Conservation (phyloP, 305 asterid genomes). For the Fraxinus albicans region DNA sequence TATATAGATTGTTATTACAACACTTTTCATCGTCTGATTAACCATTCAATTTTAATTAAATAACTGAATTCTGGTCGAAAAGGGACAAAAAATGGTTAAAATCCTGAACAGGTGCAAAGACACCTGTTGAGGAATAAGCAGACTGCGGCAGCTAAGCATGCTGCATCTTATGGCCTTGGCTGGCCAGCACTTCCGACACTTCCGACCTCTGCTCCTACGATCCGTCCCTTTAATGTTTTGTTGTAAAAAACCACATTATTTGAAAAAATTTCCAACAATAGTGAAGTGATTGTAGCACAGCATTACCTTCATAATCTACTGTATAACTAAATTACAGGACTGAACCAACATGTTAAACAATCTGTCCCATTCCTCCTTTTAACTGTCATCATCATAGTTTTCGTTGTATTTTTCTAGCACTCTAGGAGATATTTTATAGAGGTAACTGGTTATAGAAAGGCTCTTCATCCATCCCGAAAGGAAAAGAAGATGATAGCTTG, state of each 20-base stretch:
- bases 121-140: neutral
- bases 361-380: too few relatives aligned
- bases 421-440: too few relatives aligned
- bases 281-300: neutral
- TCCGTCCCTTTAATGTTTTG: neutral
- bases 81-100: neutral
- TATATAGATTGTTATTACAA: neutral
- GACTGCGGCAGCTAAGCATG: neutral
- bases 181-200: neutral
- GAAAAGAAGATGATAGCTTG: too few relatives aligned
- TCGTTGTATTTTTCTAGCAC: too few relatives aligned
- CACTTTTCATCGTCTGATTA: neutral
- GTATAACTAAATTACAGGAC: too few relatives aligned
- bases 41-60: neutral
- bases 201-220: neutral
- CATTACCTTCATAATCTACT: neutral
- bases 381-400: too few relatives aligned
- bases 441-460: too few relatives aligned
- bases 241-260: too few relatives aligned
- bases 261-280: neutral
- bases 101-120: neutral
- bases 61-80: too few relatives aligned
- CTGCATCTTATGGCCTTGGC: neutral
- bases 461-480: too few relatives aligned
- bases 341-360: too few relatives aligned